Base-by-base conservation (phyloP, 306 rosid species). In the Vigna mungo region DNA sequence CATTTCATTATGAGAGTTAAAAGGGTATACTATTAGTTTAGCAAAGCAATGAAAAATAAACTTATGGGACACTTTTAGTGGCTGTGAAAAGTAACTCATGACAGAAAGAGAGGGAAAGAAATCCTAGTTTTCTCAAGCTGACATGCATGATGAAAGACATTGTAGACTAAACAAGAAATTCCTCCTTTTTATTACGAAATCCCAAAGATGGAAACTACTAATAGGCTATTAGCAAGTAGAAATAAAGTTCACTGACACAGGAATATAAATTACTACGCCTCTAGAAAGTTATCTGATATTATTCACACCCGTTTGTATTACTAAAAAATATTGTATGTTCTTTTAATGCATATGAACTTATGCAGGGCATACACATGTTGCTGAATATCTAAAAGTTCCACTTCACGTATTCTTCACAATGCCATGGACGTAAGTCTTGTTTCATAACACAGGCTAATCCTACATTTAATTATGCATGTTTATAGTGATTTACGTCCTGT, bases 351-450 rank as follows among this genome's bases (percentile, higher is more conserved):
- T 58, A 39, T 55, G 46, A 67, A 49, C 66, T 87, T 88, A 25
- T 85, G 82, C 93, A 95, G 98, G 97, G 66, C 97, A 95, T 78
- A 83, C 86, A 76, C 92, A 92, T 86, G 92, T 95, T 77, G 98
- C 96, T 4, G 97, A 95, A 93, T 82, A 78, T 34, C 87, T 95
- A 61, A 65, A 78, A 34, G 82, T 92, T 54, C 97, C 97, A 0
- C 85, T 92, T 74, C 98, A 95, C 84, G 84, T 95, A 68, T 90
- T 95, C 80, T 95, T 95, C 70, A 95, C 98, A 4, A 89, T 95
- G 97, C 98, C 98, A 63, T 95, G 97, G 98, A 92, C 98, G 98
- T 92, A 90, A 95, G 98, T 86, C 80, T 82, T 86, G 61, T 82
- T 83, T 81, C 46, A 62, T 73, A 83, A 63, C 80, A 54, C 62